Percentiles rank a stretch among this genome's conserved stretches.
These are phyloP conservation scores for Vigna unguiculata DNA, from an alignment of 306 rosid species.

Conservation along the genomic window DNA sequence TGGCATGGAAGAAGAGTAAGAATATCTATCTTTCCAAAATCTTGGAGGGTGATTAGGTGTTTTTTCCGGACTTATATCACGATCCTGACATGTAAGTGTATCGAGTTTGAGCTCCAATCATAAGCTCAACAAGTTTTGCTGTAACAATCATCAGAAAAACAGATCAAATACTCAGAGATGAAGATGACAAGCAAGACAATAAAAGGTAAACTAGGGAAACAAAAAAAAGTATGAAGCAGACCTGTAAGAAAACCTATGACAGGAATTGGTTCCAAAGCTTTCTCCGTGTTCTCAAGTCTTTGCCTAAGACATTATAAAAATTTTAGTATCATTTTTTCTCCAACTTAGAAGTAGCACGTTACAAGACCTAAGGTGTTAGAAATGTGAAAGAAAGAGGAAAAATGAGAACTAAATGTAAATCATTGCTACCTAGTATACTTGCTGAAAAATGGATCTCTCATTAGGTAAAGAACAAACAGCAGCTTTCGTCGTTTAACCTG, in stretches of 20 bases:
- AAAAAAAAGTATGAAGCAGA: slow-evolving; percentile 41
- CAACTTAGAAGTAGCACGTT: slow-evolving; percentile 2
- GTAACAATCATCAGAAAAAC: slow-evolving; percentile 36
- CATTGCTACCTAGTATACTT: slow-evolving; percentile 72
- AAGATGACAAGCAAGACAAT: slow-evolving; percentile 32
- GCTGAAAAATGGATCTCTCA: slow-evolving; percentile 98
- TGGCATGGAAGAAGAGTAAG: slow-evolving; percentile 29
- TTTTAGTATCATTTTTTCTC: slow-evolving; percentile 21
- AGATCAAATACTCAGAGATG: slow-evolving; percentile 13
- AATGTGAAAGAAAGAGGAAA: neutral
- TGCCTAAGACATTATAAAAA: slow-evolving; percentile 52
- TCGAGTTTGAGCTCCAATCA: slow-evolving; percentile 87
- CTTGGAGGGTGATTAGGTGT: slow-evolving; percentile 35
- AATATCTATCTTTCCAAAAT: slow-evolving; percentile 29
- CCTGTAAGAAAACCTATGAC: slow-evolving; percentile 86
- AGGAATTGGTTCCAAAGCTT: slow-evolving; percentile 76
- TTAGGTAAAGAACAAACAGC: slow-evolving; percentile 79
- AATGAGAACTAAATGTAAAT: slow-evolving; percentile 15
- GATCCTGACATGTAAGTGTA: slow-evolving; percentile 92
- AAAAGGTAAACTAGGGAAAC: slow-evolving; percentile 29
- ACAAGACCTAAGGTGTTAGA: neutral
- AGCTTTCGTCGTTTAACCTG: slow-evolving; percentile 85
- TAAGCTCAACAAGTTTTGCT: slow-evolving; percentile 89
- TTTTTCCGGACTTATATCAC: slow-evolving; percentile 44
- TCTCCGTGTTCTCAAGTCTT: slow-evolving; percentile 74